These are phyloP conservation scores for Adansonia grandidieri DNA, from an alignment of 441 rosid genomes.

Conservation along the genomic window DNA sequence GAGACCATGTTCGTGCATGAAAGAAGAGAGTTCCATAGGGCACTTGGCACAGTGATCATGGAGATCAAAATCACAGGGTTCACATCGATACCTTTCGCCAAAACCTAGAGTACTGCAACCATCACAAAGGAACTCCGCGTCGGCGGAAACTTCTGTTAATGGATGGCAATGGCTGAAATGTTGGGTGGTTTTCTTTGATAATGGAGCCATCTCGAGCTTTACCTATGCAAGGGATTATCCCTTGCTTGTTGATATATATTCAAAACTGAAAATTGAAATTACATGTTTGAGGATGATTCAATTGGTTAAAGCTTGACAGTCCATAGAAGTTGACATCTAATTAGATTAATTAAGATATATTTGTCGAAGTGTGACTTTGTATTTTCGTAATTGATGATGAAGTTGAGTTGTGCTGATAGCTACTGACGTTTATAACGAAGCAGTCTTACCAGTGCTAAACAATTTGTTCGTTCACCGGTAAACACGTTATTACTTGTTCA, in stretches of 20 bases:
- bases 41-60: not conserved
- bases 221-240: not conserved
- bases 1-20: not conserved
- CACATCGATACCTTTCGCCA: not conserved
- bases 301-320: not conserved
- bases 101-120: not conserved
- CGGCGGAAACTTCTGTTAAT: not conserved
- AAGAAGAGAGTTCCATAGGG: not conserved
- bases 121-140: not conserved
- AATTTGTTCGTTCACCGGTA: no score
- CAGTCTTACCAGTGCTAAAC: not conserved
- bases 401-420: not conserved
- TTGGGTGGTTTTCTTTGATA: not conserved
- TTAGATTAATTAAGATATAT: no score
- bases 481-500: no score
- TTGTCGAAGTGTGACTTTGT: no score
- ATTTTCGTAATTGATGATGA: not conserved
- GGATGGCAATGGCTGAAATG: conserved; percentile 5
- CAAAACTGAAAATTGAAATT: not conserved
- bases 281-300: not conserved
- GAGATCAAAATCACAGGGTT: not conserved
- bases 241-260: not conserved
- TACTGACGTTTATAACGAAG: not conserved
- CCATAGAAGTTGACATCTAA: no score
- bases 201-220: not conserved